Evolutionary conservation across 2,329 filamentous ascomycete species (phyloP).

Genomic region (Penicillium crustosum): DNA sequence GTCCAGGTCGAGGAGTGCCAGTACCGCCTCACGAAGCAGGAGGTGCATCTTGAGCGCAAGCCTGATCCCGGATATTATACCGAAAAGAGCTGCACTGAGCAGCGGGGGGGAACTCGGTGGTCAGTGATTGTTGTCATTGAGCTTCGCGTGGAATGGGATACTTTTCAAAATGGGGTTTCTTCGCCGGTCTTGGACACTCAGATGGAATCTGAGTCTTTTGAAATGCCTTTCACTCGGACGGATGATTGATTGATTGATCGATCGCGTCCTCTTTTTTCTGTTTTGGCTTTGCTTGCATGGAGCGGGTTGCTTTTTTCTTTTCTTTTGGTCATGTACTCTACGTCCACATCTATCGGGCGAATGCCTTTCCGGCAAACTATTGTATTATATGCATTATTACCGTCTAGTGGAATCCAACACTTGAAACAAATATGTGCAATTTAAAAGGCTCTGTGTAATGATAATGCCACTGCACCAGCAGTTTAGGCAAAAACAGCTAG

Average conservation of each 20-base stretch:
- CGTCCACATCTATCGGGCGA: not conserved
- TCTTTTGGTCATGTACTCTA: constrained; percentile 10
- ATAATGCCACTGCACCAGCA: constrained; percentile 17
- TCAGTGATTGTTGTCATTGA: constrained; percentile 1
- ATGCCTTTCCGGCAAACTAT: not conserved
- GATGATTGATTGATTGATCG: not conserved
- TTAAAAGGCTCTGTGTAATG: constrained; percentile 16
- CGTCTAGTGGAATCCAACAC: not conserved
- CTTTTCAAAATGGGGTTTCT: not conserved
- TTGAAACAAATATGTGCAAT: constrained; percentile 22
- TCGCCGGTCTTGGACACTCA: not conserved
- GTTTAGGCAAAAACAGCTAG: constrained; percentile 7
- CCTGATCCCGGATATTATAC: constrained; percentile 80
- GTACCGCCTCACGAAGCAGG: constrained; percentile 58
- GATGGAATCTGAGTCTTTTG: not conserved
- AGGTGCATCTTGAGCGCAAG: constrained; percentile 70
- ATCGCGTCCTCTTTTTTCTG: constrained; percentile 3
- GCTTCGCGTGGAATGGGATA: not conserved
- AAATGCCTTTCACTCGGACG: not conserved
- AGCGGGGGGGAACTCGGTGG: constrained; percentile 23
- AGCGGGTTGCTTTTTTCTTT: constrained; percentile 13
- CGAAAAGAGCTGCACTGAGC: constrained; percentile 53
- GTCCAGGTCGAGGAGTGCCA: constrained; percentile 80
- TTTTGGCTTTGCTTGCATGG: constrained; percentile 17
- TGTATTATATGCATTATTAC: constrained; percentile 11